phyloP scores from a whole-genome alignment of 1,139 yeast species.

The Yamadazyma triangularis region DNA sequence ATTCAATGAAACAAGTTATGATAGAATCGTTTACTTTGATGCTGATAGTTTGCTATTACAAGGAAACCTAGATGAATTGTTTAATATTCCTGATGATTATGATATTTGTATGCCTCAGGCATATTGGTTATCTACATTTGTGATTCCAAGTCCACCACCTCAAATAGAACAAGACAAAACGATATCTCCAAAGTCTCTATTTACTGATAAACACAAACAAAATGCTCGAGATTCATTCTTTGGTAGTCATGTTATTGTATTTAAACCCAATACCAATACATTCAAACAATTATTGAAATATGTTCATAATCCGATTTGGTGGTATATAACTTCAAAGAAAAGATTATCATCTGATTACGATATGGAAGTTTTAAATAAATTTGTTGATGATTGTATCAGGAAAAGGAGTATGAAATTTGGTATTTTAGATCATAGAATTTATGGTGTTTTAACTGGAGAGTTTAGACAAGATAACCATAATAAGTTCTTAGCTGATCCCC shows the following conservation, averaged over 20 bases:
- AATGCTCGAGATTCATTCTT: constrained; percentile 28
- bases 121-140: constrained; percentile 25
- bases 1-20: constrained; percentile 45
- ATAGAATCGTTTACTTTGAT: constrained; percentile 35
- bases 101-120: constrained; percentile 35
- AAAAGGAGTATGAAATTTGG: constrained; percentile 16
- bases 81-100: constrained; percentile 23
- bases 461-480: constrained; percentile 29
- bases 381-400: constrained; percentile 7
- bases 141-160: constrained; percentile 2
- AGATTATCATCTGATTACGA: constrained; percentile 30
- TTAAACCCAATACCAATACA: constrained; percentile 30
- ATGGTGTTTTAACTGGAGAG: constrained; percentile 49
- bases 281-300: constrained; percentile 28
- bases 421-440: constrained; percentile 41
- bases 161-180: neutral
- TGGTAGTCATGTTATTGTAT: constrained; percentile 43
- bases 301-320: constrained; percentile 27
- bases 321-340: constrained; percentile 13
- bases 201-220: constrained; percentile 26
- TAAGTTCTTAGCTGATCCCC: constrained; percentile 26
- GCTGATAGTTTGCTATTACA: constrained; percentile 36
- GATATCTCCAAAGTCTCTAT: constrained; percentile 16
- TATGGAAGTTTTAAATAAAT: constrained; percentile 47
- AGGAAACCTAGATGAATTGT: constrained; percentile 29